phyloP scores from a whole-genome alignment of 257 asterid species.

The Echites panduratus region DNA sequence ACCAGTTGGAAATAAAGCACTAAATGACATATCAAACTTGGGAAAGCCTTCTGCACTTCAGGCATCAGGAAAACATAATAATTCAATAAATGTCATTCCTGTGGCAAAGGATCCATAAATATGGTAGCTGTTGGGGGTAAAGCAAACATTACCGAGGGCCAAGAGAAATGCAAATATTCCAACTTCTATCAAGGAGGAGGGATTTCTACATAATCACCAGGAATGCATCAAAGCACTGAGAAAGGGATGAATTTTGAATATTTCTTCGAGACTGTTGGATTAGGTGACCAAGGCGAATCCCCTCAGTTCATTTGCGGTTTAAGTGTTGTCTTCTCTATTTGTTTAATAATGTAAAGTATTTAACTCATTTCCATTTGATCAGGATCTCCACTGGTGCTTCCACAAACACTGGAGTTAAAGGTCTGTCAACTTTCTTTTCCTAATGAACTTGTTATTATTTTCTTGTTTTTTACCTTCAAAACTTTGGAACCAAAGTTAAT shows the following conservation, averaged over 20 bases:
- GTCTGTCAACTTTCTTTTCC: conserved; percentile 24
- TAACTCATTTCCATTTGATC: neutral
- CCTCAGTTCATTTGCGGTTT: no score
- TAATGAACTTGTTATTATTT: neutral
- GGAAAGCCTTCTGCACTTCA: conserved; percentile 44
- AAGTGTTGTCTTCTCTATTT: neutral
- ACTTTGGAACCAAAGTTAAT: no score
- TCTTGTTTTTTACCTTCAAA: neutral
- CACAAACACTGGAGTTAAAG: conserved; percentile 29
- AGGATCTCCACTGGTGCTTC: conserved; percentile 28
- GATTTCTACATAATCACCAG: conserved; percentile 69
- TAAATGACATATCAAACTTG: conserved; percentile 82
- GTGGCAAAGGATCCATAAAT: conserved; percentile 40
- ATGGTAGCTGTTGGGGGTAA: conserved; percentile 17
- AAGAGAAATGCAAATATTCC: conserved; percentile 39
- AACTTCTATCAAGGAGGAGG: conserved; percentile 40
- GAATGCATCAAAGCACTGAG: conserved; percentile 65
- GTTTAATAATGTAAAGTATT: neutral
- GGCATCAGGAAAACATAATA: conserved; percentile 35
- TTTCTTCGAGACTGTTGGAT: conserved; percentile 66
- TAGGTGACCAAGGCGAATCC: conserved; percentile 19
- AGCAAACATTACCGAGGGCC: conserved; percentile 30
- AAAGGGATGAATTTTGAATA: conserved; percentile 37
- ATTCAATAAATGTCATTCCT: conserved; percentile 35
- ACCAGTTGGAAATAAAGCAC: conserved; percentile 62